These are phyloP conservation scores for Marasmius oreades DNA, from an alignment of 1,284 basidiomycete genomes.

Conservation along the genomic window DNA sequence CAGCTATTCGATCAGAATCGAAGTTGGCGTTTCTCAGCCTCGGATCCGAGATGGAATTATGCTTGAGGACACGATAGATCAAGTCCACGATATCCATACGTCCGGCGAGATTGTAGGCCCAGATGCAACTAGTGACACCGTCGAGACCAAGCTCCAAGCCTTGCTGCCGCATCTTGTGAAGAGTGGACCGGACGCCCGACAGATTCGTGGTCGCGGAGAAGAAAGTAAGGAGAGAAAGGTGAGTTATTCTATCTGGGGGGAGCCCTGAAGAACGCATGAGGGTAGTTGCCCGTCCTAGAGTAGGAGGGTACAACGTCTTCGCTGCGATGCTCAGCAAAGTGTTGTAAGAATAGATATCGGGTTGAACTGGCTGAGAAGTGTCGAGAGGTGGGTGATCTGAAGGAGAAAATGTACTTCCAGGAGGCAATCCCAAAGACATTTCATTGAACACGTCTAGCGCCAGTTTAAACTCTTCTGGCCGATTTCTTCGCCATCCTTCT, in stretches of 20 bases:
- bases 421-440: constrained; percentile 43
- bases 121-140: constrained; percentile 63
- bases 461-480: constrained; percentile 51
- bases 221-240: constrained; percentile 57
- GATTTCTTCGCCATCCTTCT: constrained; percentile 58
- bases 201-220: constrained; percentile 46
- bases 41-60: constrained; percentile 38
- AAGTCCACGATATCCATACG: constrained; percentile 52
- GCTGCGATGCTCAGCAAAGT: constrained; percentile 62
- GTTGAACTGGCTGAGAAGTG: constrained; percentile 25
- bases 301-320: constrained; percentile 40
- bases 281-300: constrained; percentile 47
- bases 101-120: constrained; percentile 55
- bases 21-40: constrained; percentile 30
- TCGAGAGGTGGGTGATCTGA: constrained; percentile 12
- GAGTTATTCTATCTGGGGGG: constrained; percentile 55
- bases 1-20: constrained; percentile 16
- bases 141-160: constrained; percentile 54
- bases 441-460: constrained; percentile 61
- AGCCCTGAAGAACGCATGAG: constrained; percentile 52
- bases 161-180: constrained; percentile 48
- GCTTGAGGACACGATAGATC: constrained; percentile 62
- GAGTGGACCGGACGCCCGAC: constrained; percentile 48
- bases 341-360: constrained; percentile 67
- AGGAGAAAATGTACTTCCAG: constrained; percentile 36